Evolutionary conservation across 345 rosid species (phyloP).

Genomic region (Populus simonii): DNA sequence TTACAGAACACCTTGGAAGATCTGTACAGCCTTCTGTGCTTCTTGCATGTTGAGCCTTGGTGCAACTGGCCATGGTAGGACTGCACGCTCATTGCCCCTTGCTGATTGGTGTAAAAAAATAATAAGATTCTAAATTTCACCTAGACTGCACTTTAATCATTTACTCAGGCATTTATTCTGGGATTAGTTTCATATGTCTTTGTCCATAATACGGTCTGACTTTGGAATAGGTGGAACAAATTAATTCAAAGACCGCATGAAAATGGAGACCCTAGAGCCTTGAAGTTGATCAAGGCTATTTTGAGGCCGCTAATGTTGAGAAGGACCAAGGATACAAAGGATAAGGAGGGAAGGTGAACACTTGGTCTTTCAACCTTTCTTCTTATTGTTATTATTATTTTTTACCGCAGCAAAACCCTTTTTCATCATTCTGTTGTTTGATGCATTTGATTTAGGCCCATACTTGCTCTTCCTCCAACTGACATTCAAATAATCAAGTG

Average conservation of each 20-base stretch:
- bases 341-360: slow-evolving; percentile 53
- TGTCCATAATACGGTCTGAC: no score
- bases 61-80: slow-evolving; percentile 60
- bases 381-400: neutral
- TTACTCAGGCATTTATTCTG: neutral
- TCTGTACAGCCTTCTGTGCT: slow-evolving; percentile 59
- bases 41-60: slow-evolving; percentile 66
- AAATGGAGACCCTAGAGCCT: slow-evolving; percentile 52
- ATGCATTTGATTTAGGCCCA: slow-evolving; percentile 37
- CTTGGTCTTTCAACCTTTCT: neutral
- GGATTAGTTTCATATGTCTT: no score
- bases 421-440: neutral
- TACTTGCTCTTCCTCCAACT: slow-evolving; percentile 56
- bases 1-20: slow-evolving; percentile 63
- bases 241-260: slow-evolving; percentile 60
- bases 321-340: slow-evolving; percentile 64
- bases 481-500: no score
- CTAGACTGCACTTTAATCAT: neutral
- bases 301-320: slow-evolving; percentile 60
- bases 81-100: neutral
- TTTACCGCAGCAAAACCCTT: neutral
- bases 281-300: slow-evolving; percentile 50
- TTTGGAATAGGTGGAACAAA: slow-evolving; percentile 48
- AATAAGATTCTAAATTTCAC: neutral
- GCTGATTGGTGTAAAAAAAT: neutral